Evolutionary conservation across 805 yeast species (phyloP).

Genomic region (Pichia exigua): DNA sequence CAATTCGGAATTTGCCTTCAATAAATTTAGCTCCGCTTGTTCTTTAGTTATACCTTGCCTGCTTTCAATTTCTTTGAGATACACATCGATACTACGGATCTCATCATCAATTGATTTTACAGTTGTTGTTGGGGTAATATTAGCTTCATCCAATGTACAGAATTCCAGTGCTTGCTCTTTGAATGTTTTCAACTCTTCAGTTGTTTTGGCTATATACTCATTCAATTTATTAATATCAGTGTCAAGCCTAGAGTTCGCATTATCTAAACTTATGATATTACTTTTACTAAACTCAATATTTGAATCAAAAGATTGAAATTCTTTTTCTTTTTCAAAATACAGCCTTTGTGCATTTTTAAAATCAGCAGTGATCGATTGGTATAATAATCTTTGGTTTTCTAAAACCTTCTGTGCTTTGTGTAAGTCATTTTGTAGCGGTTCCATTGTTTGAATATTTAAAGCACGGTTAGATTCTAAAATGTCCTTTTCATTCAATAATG

Average conservation of each 20-base stretch:
- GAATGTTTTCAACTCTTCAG: not conserved
- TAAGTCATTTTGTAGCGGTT: slow-evolving; percentile 17
- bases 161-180: slow-evolving; percentile 29
- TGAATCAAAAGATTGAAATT: slow-evolving; percentile 18
- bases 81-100: slow-evolving; percentile 36
- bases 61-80: slow-evolving; percentile 45
- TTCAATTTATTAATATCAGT: slow-evolving; percentile 19
- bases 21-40: slow-evolving; percentile 42
- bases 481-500: slow-evolving; percentile 29
- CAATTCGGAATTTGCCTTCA: slow-evolving; percentile 35
- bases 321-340: slow-evolving; percentile 6
- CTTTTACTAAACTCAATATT: slow-evolving; percentile 14
- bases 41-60: slow-evolving; percentile 49
- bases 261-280: slow-evolving; percentile 1
- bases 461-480: slow-evolving; percentile 26
- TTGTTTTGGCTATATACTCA: slow-evolving; percentile 17
- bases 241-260: not conserved
- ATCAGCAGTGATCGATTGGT: slow-evolving; percentile 9
- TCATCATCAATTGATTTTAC: slow-evolving; percentile 32
- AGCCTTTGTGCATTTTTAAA: slow-evolving; percentile 6
- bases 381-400: slow-evolving; percentile 10
- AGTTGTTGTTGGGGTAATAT: slow-evolving; percentile 32
- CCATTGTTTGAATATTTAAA: slow-evolving; percentile 16
- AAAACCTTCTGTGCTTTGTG: slow-evolving; percentile 7
- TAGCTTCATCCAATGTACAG: slow-evolving; percentile 43